Evolutionary conservation across 345 rosid genomes (phyloP).

Genomic region (Alliaria petiolata): DNA sequence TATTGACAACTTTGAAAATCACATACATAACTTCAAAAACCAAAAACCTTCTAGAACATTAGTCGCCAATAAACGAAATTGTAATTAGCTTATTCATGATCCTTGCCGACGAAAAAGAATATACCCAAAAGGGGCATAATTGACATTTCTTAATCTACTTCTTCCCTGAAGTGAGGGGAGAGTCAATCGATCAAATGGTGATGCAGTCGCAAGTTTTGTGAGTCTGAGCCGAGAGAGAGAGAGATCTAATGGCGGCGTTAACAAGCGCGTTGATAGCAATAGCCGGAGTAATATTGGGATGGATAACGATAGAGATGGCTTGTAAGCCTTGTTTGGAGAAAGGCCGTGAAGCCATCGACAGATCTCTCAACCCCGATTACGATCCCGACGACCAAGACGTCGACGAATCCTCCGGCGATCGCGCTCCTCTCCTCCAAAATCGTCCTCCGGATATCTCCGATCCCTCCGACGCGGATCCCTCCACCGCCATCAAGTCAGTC

Average conservation of each 20-base stretch:
- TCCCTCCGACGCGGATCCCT: slow-evolving; percentile 14
- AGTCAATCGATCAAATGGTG: background rate
- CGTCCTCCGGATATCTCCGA: slow-evolving; percentile 13
- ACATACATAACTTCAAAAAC: background rate
- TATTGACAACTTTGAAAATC: background rate
- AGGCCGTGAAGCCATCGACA: slow-evolving; percentile 77
- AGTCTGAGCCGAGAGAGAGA: slow-evolving; percentile 2
- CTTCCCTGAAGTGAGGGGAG: background rate
- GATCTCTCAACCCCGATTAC: slow-evolving; percentile 75
- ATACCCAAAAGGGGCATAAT: slow-evolving; percentile 1
- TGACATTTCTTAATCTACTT: background rate
- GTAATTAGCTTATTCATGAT: background rate
- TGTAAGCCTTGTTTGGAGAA: slow-evolving; percentile 76
- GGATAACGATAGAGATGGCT: slow-evolving; percentile 81
- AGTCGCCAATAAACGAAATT: no score
- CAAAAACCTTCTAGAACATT: background rate
- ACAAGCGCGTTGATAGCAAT: slow-evolving; percentile 66
- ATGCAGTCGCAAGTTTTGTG: slow-evolving; percentile 3
- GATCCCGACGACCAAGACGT: slow-evolving; percentile 60
- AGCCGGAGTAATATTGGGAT: slow-evolving; percentile 65
- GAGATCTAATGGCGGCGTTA: slow-evolving; percentile 51
- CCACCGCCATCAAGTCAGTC: slow-evolving; percentile 35
- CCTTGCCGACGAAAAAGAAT: slow-evolving; percentile 16
- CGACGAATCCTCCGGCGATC: slow-evolving; percentile 18
- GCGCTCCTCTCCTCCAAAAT: slow-evolving; percentile 42